A percentile compares a stretch with the other conserved stretches of the same genome.
Evolutionary conservation across 331 rosid species (phyloP).

Genomic region (Prunus yedoensis): DNA sequence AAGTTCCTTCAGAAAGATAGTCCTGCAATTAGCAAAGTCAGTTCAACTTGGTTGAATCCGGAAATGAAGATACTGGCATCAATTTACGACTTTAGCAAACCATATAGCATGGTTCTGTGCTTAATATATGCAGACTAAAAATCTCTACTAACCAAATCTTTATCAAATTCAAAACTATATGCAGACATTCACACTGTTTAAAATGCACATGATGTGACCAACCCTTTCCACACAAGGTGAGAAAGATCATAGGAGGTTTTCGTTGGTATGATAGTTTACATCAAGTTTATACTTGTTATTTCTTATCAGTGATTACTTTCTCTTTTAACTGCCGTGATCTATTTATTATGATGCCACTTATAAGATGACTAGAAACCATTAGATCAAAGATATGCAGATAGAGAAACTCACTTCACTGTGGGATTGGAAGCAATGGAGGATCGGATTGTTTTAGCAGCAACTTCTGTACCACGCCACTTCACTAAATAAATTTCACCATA

Average conservation of each 20-base stretch:
- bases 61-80: not conserved
- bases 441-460: constrained; percentile 36
- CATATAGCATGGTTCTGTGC: not conserved
- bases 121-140: too few relatives aligned
- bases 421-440: constrained; percentile 27
- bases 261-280: not conserved
- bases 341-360: not conserved
- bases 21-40: constrained; percentile 16
- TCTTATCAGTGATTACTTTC: not conserved
- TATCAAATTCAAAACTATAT: too few relatives aligned
- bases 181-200: too few relatives aligned
- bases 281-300: not conserved
- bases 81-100: not conserved
- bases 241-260: too few relatives aligned
- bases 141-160: too few relatives aligned
- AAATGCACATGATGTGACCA: too few relatives aligned
- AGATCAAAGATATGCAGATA: not conserved
- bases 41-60: not conserved
- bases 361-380: not conserved
- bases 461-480: constrained; percentile 34
- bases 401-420: constrained; percentile 13
- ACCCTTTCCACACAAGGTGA: too few relatives aligned
- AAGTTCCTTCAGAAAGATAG: constrained; percentile 25
- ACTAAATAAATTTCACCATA: constrained; percentile 31
- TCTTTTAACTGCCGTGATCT: not conserved